These are phyloP conservation scores for Tothia fuscella DNA, from an alignment of 2,329 filamentous ascomycete species.

Conservation along the genomic window DNA sequence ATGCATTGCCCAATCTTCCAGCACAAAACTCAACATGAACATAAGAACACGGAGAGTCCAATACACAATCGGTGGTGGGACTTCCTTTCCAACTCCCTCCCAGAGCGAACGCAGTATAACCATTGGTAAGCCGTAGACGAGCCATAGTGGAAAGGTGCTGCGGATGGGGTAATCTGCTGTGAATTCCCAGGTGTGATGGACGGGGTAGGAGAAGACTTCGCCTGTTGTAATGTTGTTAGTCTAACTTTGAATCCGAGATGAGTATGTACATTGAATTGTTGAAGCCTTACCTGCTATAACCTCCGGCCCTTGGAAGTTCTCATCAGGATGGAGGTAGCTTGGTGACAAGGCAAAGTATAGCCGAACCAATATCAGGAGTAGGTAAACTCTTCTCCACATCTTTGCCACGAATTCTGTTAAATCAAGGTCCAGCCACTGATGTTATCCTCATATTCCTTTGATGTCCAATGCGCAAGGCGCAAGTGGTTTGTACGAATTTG, in stretches of 20 bases:
- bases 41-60: constrained; percentile 81
- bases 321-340: constrained; percentile 95
- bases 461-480: too few relatives aligned
- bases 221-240: constrained; percentile 39
- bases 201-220: constrained; percentile 84
- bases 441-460: too few relatives aligned
- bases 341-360: constrained; percentile 89
- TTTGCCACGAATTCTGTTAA: too few relatives aligned
- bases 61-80: constrained; percentile 77
- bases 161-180: constrained; percentile 78
- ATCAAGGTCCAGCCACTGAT: too few relatives aligned
- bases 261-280: too few relatives aligned
- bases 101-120: constrained; percentile 84
- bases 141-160: constrained; percentile 94
- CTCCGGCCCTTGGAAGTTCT: constrained; percentile 97
- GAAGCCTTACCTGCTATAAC: constrained; percentile 72
- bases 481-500: too few relatives aligned
- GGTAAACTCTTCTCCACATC: constrained; percentile 89
- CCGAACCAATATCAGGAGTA: constrained; percentile 73
- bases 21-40: constrained; percentile 89
- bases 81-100: constrained; percentile 71
- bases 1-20: constrained; percentile 95
- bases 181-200: constrained; percentile 91
- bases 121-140: constrained; percentile 89
- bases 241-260: background rate